Conservation (phyloP, 2,329 filamentous ascomycete species). For the Hypomyces perniciosus region DNA sequence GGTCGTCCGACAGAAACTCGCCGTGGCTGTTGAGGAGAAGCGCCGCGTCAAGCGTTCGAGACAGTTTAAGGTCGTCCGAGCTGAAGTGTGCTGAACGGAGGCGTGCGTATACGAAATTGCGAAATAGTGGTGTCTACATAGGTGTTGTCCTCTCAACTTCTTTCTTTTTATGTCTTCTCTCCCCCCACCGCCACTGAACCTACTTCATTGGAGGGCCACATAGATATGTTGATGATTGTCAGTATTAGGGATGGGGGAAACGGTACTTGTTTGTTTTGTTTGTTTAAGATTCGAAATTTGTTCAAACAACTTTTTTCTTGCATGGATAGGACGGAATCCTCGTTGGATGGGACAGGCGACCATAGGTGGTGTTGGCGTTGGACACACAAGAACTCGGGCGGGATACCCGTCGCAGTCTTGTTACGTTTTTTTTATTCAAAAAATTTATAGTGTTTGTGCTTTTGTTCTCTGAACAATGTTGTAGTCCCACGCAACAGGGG, state of each 20-base stretch:
- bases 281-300: background rate
- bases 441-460: background rate
- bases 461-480: background rate
- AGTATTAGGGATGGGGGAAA: background rate
- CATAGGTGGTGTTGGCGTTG: slow-evolving; percentile 6
- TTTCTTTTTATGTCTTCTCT: no score
- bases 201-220: no score
- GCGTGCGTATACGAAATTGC: background rate
- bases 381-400: background rate
- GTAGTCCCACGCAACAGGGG: background rate
- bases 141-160: no score
- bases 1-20: slow-evolving; percentile 41
- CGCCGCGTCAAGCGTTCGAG: slow-evolving; percentile 38
- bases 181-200: no score
- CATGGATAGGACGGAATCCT: slow-evolving; percentile 3
- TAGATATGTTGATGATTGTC: no score
- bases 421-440: background rate
- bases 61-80: slow-evolving; percentile 35
- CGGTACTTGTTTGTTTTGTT: background rate
- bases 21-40: slow-evolving; percentile 43
- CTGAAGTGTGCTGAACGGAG: slow-evolving; percentile 19
- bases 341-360: slow-evolving; percentile 1
- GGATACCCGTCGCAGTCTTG: background rate
- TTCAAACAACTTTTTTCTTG: background rate
- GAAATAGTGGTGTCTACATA: no score